A percentile compares a stretch with the other conserved stretches of the same genome.
Conservation (phyloP, 2,329 filamentous ascomycete genomes). For the Waltergamsia citrina region DNA sequence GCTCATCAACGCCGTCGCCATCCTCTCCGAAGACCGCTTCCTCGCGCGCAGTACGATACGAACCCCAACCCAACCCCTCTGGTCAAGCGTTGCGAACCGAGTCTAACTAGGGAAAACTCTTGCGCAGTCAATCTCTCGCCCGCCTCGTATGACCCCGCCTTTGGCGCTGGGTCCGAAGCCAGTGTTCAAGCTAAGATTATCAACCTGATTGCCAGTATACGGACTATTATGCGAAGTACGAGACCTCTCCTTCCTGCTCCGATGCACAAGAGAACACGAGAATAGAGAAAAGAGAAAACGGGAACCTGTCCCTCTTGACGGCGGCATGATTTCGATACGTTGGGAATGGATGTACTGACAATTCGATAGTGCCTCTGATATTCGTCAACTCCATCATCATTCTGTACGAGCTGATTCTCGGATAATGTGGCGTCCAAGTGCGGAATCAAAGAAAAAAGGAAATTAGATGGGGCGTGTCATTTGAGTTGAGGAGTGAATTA, state of each 20-base stretch:
- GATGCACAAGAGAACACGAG: no score
- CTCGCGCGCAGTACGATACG: constrained; percentile 58
- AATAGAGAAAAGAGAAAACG: no score
- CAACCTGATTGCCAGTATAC: constrained; percentile 80
- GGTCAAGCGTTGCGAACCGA: no score
- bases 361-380: constrained; percentile 69
- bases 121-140: constrained; percentile 67
- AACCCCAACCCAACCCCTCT: no score
- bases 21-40: constrained; percentile 92
- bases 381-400: constrained; percentile 76
- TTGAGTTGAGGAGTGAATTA: no score
- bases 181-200: constrained; percentile 82
- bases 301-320: no score
- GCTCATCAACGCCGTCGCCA: constrained; percentile 85
- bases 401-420: constrained; percentile 69
- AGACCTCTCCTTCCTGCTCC: no score
- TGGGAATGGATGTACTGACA: not conserved
- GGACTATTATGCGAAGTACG: constrained; percentile 85
- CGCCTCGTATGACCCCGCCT: constrained; percentile 62
- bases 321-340: no score
- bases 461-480: not conserved
- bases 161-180: constrained; percentile 62
- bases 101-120: no score
- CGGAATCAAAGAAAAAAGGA: not conserved
- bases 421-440: no score